Conservation (phyloP, 1,139 yeast species). For the Debaryomycetaceae sp. region DNA sequence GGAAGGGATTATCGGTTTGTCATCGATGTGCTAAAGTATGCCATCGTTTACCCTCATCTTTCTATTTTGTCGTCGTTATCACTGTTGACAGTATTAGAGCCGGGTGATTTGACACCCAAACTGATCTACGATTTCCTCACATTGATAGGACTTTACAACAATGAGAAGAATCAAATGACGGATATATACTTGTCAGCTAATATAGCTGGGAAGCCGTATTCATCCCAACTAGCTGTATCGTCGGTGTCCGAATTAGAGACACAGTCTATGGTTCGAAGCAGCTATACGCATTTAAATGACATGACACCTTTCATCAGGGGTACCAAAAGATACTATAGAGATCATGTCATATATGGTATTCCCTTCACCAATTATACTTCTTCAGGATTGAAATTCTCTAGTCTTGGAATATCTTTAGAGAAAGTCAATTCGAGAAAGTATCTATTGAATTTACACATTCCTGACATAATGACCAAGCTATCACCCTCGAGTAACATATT, state of each 20-base stretch:
- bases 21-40: slow-evolving; percentile 29
- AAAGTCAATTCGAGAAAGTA: slow-evolving; percentile 29
- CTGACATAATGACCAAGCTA: slow-evolving; percentile 35
- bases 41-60: slow-evolving; percentile 34
- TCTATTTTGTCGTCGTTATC: slow-evolving; percentile 12
- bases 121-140: slow-evolving; percentile 16
- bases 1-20: slow-evolving; percentile 22
- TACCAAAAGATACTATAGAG: slow-evolving; percentile 20
- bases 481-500: slow-evolving; percentile 26
- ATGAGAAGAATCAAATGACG: slow-evolving; percentile 16
- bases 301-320: slow-evolving; percentile 26
- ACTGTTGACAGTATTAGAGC: slow-evolving; percentile 14
- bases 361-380: slow-evolving; percentile 10
- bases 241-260: slow-evolving; percentile 15
- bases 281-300: slow-evolving; percentile 13
- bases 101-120: slow-evolving; percentile 10
- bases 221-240: slow-evolving; percentile 18
- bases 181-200: slow-evolving; percentile 32
- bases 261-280: slow-evolving; percentile 9
- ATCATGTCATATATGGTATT: slow-evolving; percentile 29
- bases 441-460: slow-evolving; percentile 40
- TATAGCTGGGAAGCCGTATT: slow-evolving; percentile 20
- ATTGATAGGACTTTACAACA: slow-evolving; percentile 24
- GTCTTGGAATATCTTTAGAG: slow-evolving; percentile 32
- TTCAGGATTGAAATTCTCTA: slow-evolving; percentile 2